Base-by-base conservation (phyloP, 192 early-diverging fungal genomes). In the Irineochytrium annulatum region DNA sequence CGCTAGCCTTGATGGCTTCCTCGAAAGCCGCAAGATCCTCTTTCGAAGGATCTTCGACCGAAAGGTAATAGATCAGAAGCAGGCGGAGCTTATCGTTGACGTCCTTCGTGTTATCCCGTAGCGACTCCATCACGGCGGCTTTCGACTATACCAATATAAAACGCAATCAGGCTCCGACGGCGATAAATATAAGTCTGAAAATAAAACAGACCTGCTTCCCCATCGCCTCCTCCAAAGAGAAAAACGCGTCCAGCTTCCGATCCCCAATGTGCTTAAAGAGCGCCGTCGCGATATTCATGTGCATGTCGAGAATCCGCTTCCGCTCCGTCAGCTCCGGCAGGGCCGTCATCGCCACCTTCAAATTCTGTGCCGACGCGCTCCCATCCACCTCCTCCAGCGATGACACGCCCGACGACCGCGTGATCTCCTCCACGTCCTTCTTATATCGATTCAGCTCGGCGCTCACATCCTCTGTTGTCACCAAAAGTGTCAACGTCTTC, bases 211-310 rank as follows among this genome's bases (percentile, higher is more conserved):
- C 83, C 74, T 88, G 87, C 61, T 88, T 85, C 3, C 77, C 78
- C 37, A 99, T 83, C 14, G 83, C 77, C 67, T 99, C 95, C 70
- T 98, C 95, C 72, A 93, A 77, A 53, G 94, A 88, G 67, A 97
- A 96, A 55, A 96, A 90, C 0, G 85, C 86, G 63, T 99, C 95
- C 45, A 99, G 69, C 60, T 97, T 89, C 43, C 97, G 78, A 22
- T 94, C 89, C 70, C 93, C 90, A 73, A 99, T 97, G 22, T 77
- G 75, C 24, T 89, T 85, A 16, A 99, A 77, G 61, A 99, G 68
- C 20, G 80, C 74, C 1, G 94, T 98, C 2, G 95, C 94, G 52
- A 98, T 90, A 67, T 92, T 93, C 92, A 96, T 99, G 67, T 99
- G 97, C 90, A 95, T 95, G 68, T 99, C 97, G 26, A 99, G 74